Percentiles rank a stretch among this genome's conserved stretches.
These are phyloP conservation scores for Apiotrichum laibachii DNA, from an alignment of 1,284 basidiomycete genomes.

Conservation along the genomic window DNA sequence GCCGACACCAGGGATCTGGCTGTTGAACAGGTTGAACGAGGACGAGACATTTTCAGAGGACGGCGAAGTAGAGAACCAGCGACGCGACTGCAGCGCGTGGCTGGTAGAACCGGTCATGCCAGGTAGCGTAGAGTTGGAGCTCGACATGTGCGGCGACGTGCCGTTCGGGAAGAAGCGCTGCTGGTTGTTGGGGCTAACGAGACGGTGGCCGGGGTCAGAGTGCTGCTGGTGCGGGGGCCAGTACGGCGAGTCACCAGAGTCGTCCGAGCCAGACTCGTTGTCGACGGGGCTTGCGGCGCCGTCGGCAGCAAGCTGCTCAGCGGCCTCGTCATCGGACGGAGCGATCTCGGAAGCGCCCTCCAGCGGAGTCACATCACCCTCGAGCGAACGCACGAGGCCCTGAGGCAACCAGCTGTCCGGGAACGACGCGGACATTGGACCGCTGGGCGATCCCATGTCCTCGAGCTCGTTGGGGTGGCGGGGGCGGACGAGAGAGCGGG, in stretches of 20 bases:
- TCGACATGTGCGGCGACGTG: constrained; percentile 2
- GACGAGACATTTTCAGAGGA: constrained; percentile 33
- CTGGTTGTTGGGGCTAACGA: constrained; percentile 2
- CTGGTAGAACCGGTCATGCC: background rate
- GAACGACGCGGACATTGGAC: constrained; percentile 49
- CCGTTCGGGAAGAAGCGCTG: constrained; percentile 12
- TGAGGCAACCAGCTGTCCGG: constrained; percentile 49
- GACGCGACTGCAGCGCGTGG: constrained; percentile 26
- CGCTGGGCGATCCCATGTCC: constrained; percentile 49
- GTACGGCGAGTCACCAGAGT: constrained; percentile 25
- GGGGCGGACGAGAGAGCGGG: constrained; percentile 16
- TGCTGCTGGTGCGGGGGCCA: constrained; percentile 9
- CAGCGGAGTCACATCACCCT: constrained; percentile 46
- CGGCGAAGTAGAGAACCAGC: constrained; percentile 43
- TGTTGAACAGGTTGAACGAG: constrained; percentile 27
- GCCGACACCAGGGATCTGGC: constrained; percentile 13
- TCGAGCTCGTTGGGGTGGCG: constrained; percentile 9
- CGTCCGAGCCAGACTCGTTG: constrained; percentile 33
- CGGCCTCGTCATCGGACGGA: constrained; percentile 4
- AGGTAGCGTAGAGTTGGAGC: constrained; percentile 12
- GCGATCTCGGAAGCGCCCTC: constrained; percentile 24
- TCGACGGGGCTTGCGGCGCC: background rate
- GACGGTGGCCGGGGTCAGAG: constrained; percentile 8
- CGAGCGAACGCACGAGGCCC: constrained; percentile 50
- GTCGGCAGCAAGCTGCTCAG: too few species aligned